Conservation (phyloP, 768 basidiomycete species). For the Termitomyces sp. region DNA sequence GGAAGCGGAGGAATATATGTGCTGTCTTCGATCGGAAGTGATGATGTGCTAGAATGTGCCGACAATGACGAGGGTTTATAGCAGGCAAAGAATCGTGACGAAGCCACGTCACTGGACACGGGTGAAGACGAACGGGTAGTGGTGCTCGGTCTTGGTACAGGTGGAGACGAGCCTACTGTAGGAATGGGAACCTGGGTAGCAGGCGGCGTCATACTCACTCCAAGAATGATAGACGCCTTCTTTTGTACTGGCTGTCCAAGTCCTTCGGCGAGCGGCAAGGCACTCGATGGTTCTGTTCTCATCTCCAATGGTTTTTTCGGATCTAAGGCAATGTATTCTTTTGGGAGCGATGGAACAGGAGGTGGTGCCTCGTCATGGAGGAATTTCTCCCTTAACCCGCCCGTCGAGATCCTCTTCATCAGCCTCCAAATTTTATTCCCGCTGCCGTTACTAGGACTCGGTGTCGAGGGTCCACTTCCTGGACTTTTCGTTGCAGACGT, state of each 20-base stretch:
- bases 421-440: slow-evolving; percentile 58
- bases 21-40: slow-evolving; percentile 29
- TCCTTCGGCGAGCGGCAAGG: neutral
- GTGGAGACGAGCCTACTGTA: neutral
- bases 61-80: slow-evolving; percentile 25
- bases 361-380: slow-evolving; percentile 28
- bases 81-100: slow-evolving; percentile 42
- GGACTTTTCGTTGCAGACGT: neutral
- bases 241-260: slow-evolving; percentile 8
- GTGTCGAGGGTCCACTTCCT: slow-evolving; percentile 9
- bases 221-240: slow-evolving; percentile 10
- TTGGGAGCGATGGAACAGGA: slow-evolving; percentile 58
- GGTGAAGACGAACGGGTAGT: slow-evolving; percentile 59
- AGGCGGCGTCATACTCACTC: slow-evolving; percentile 3
- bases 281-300: neutral
- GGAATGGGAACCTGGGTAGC: neutral
- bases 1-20: slow-evolving; percentile 37
- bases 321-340: slow-evolving; percentile 21
- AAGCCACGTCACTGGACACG: slow-evolving; percentile 51
- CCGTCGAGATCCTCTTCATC: slow-evolving; percentile 65
- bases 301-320: neutral
- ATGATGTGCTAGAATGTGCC: slow-evolving; percentile 51
- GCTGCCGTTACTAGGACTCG: slow-evolving; percentile 8
- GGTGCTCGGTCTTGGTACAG: slow-evolving; percentile 30
- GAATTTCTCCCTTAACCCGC: slow-evolving; percentile 56